Evolutionary conservation across 768 basidiomycete species (phyloP), one percentile per base, ranked within the genome.

Genomic region (Amanita phalloides): DNA sequence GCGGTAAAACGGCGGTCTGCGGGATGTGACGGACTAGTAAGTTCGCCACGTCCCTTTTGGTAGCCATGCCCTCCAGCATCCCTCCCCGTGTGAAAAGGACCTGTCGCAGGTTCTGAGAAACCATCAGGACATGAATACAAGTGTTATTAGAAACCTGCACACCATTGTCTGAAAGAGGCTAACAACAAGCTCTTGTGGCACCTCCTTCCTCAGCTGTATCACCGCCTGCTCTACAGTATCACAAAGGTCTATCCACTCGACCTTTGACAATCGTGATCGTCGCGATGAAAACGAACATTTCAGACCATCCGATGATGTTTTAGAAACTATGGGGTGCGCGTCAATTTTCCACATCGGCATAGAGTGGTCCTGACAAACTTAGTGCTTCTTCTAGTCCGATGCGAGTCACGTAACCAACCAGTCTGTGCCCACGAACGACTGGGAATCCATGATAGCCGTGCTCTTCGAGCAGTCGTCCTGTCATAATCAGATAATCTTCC

Each of bases 131-230:
- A 20, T 48, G 44, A 53, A 44, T 3, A 17, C 25, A 33, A 13
- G 7, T 49, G 6, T 33, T 4, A 43, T 8, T 17, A 17, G 17
- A 42, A 10, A 41, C 3, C 39, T 13, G 32, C 14, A 23, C 50
- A 82, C 85, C 62, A 87, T 64, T 66, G 81, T 84, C 63, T 84
- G 84, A 68, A 86, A 86, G 76, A 83, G 82, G 58, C 71, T 77
- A 25, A 86, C 83, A 11, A 86, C 81, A 8, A 84, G 68, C 56
- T 86, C 84, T 60, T 81, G 74, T 2, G 85, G 82, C 10, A 83
- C 79, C 55, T 84, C 82, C 60, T 82, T 79, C 33, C 82, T 72
- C 50, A 87, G 68, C 54, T 84, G 79, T 45, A 86, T 68, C 1
- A 82, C 66, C 0, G 80, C 72, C 41, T 76, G 69, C 57, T 77